phyloP scores from a whole-genome alignment of 345 rosid genomes.

The Populus euphratica region DNA sequence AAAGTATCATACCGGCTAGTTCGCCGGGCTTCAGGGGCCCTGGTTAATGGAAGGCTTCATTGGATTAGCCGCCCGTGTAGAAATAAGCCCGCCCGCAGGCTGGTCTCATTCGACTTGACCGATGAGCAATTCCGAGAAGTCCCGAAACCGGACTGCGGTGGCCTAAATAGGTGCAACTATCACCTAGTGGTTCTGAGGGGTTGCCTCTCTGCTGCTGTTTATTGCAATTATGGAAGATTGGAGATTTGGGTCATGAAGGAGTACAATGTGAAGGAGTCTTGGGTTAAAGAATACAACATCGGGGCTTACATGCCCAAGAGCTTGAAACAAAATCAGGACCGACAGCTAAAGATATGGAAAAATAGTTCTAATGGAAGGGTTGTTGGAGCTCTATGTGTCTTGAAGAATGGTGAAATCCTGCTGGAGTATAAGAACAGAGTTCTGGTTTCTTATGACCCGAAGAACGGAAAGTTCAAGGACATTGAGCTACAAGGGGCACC shows the following conservation, averaged over 20 bases:
- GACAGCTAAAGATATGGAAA: conserved; percentile 56
- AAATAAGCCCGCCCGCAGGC: conserved; percentile 51
- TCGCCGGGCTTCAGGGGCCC: conserved; percentile 59
- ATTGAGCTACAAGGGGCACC: conserved; percentile 56
- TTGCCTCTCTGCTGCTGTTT: conserved; percentile 60
- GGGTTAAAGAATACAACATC: conserved; percentile 58
- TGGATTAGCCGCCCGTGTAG: conserved; percentile 66
- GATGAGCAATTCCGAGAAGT: conserved; percentile 75
- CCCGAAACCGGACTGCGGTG: conserved; percentile 67
- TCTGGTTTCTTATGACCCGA: conserved; percentile 67
- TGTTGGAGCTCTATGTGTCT: conserved; percentile 49
- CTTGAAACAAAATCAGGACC: conserved; percentile 47
- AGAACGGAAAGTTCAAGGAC: conserved; percentile 54
- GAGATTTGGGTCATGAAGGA: conserved; percentile 90
- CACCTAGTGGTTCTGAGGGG: conserved; percentile 53
- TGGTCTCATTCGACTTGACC: conserved; percentile 68
- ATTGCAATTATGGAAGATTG: conserved; percentile 62
- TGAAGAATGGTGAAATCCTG: conserved; percentile 70
- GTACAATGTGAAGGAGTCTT: conserved; percentile 61
- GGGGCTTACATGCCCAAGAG: conserved; percentile 72
- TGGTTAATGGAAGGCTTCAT: conserved; percentile 73
- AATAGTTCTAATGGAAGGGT: conserved; percentile 40
- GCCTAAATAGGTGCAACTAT: conserved; percentile 54
- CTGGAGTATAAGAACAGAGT: conserved; percentile 75
- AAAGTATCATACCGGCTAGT: conserved; percentile 55